These are phyloP conservation scores for Codiaeum variegatum DNA, from an alignment of 441 rosid species.

Conservation along the genomic window DNA sequence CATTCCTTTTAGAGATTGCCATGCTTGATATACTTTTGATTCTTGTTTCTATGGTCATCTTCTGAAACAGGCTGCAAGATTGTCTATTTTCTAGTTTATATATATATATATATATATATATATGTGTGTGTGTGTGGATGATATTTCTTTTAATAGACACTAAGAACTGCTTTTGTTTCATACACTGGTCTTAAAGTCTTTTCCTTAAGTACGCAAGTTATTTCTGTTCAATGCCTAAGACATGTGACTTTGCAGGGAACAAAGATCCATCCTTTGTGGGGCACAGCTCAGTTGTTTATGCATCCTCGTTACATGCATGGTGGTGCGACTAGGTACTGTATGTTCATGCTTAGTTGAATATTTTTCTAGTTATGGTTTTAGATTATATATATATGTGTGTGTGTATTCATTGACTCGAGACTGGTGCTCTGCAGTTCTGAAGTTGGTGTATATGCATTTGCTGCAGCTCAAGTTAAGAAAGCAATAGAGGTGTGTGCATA, in stretches of 20 bases:
- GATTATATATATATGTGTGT: too few species aligned
- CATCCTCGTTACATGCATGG: slow-evolving; percentile 99
- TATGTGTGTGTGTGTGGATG: too few species aligned
- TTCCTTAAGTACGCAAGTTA: too few species aligned
- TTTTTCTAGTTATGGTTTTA: slow-evolving; percentile 1
- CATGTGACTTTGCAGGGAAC: slow-evolving; percentile 46
- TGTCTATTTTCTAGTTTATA: not conserved
- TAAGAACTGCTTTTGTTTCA: not conserved
- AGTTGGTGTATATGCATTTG: slow-evolving; percentile 79
- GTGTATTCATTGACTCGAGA: not conserved
- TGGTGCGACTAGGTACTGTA: slow-evolving; percentile 75
- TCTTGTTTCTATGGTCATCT: not conserved
- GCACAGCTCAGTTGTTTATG: slow-evolving; percentile 89
- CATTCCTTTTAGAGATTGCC: not conserved
- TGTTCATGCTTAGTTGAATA: not conserved
- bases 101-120: not conserved
- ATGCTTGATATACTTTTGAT: not conserved
- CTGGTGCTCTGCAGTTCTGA: slow-evolving; percentile 53
- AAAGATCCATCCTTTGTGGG: slow-evolving; percentile 80
- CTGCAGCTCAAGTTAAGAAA: slow-evolving; percentile 97
- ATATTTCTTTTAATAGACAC: not conserved
- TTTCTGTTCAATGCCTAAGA: not conserved
- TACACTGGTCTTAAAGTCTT: not conserved
- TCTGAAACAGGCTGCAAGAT: not conserved
- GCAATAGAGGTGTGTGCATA: slow-evolving; percentile 66